Conservation (phyloP, 352 stramenopile species). For the Globisporangium cylindrosporum region DNA sequence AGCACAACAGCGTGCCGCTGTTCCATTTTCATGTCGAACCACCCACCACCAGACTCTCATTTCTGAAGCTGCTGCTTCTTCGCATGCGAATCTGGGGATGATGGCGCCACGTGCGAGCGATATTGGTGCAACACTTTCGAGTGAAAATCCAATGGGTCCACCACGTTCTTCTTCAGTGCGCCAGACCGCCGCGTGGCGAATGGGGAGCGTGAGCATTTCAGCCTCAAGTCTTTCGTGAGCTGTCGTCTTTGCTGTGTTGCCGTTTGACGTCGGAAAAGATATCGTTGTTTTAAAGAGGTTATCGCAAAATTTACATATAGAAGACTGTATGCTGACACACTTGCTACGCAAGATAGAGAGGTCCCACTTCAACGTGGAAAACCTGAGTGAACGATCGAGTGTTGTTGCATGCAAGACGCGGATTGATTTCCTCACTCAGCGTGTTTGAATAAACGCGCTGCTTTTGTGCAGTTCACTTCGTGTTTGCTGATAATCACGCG, state of each 20-base stretch:
- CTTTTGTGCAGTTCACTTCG: not conserved
- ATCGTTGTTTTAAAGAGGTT: not conserved
- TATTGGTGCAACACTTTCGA: not conserved
- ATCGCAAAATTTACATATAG: not conserved
- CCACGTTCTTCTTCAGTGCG: not conserved
- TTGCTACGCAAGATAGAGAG: not conserved
- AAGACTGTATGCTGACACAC: not conserved
- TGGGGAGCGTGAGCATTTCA: not conserved
- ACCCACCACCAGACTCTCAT: not conserved
- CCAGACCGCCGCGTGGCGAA: not conserved
- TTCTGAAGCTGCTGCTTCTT: not conserved
- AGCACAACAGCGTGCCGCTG: not conserved
- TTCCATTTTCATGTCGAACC: not conserved
- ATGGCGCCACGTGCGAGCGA: not conserved
- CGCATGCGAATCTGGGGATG: not conserved
- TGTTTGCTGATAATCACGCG: conserved; percentile 1
- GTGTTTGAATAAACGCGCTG: conserved; percentile 12
- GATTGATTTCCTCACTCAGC: conserved; percentile 1
- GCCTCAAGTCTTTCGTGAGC: not conserved
- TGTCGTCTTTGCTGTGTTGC: too few species aligned
- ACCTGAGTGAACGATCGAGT: too few species aligned
- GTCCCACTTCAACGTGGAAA: not conserved
- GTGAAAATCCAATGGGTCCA: not conserved
- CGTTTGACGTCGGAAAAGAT: not conserved
- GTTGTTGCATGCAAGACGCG: conserved; percentile 3